Evolutionary conservation across 164 flowering plant genomes (phyloP), one percentile per base, ranked within the genome.

Genomic region (Piper betle): DNA sequence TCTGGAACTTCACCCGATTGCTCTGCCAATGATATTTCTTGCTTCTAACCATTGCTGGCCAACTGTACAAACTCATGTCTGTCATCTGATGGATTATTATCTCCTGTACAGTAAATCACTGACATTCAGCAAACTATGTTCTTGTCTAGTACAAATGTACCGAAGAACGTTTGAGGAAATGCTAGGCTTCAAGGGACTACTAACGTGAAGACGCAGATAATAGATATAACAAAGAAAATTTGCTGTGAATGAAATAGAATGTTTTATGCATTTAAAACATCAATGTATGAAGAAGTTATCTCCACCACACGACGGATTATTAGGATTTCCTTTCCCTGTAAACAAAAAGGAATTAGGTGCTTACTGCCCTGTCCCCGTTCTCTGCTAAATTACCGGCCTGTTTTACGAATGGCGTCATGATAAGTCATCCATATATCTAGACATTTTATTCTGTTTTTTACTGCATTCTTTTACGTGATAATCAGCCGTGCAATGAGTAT

Each of bases 241-340:
- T 53, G 55, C 19, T n/a, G n/a, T n/a, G n/a, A n/a, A n/a, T n/a
- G n/a, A n/a, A n/a, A n/a, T n/a, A n/a, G n/a, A n/a, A n/a, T n/a
- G n/a, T n/a, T n/a, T n/a, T n/a, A n/a, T n/a, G n/a, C n/a, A n/a
- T n/a, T n/a, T 43, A 10, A 43, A 43, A 43, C 43, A 41, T 41
- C n/a, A n/a, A n/a, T n/a, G n/a, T n/a, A n/a, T n/a, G n/a, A n/a
- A n/a, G n/a, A n/a, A 25, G 33, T 66, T 68, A 86, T 88, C 85
- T 69, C 62, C 61, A 84, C 73, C 13, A 83, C 91, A 7, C 91
- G 81, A 74, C 84, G 92, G 5, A 84, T 86, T 65, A 86, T 82
- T 39, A 87, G 81, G 66, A 86, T 81, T 0, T 74, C 77, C 37
- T 74, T 66, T 6, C 82, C 87, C 88, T 83, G 60, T 25, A 61